A percentile compares a stretch with the other conserved stretches of the same genome.
Conservation (phyloP, 2,329 filamentous ascomycete species). For the Westerdykella aurantiaca region DNA sequence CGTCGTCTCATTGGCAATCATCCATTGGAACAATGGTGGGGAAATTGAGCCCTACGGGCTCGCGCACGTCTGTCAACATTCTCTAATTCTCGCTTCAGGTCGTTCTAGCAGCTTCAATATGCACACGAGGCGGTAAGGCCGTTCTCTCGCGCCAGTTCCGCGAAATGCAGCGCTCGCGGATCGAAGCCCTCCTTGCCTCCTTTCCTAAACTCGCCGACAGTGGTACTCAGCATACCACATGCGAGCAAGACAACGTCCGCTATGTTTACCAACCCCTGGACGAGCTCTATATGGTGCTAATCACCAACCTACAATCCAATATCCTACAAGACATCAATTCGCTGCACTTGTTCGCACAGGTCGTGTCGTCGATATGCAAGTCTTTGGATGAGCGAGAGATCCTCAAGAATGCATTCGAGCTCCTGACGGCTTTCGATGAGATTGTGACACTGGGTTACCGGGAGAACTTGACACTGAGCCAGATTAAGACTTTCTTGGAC, state of each 20-base stretch:
- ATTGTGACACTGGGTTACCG: slow-evolving; percentile 91
- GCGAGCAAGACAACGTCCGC: slow-evolving; percentile 98
- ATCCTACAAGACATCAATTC: slow-evolving; percentile 99
- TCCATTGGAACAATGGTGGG: too few species aligned
- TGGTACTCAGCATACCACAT: slow-evolving; percentile 93
- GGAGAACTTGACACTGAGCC: slow-evolving; percentile 90
- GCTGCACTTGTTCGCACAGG: slow-evolving; percentile 93
- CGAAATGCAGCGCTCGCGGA: slow-evolving; percentile 93
- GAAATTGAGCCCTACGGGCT: too few species aligned
- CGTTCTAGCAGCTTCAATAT: slow-evolving; percentile 97
- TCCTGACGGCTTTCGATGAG: slow-evolving; percentile 95
- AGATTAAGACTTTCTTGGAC: slow-evolving; percentile 98
- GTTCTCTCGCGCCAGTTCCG: slow-evolving; percentile 96
- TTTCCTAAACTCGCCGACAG: slow-evolving; percentile 97
- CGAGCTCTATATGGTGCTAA: slow-evolving; percentile 98
- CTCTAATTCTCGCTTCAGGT: slow-evolving; percentile 53
- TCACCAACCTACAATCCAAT: slow-evolving; percentile 99
- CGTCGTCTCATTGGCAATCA: too few species aligned
- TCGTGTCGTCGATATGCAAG: slow-evolving; percentile 94
- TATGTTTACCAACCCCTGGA: slow-evolving; percentile 99
- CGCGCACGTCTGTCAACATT: too few species aligned
- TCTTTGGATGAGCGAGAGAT: slow-evolving; percentile 95
- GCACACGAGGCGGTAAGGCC: slow-evolving; percentile 95
- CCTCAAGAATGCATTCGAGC: slow-evolving; percentile 86
- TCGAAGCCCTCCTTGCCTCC: slow-evolving; percentile 92